These are phyloP conservation scores for Clavariopsis aquatica DNA, from an alignment of 495 filamentous ascomycete species.

Conservation along the genomic window DNA sequence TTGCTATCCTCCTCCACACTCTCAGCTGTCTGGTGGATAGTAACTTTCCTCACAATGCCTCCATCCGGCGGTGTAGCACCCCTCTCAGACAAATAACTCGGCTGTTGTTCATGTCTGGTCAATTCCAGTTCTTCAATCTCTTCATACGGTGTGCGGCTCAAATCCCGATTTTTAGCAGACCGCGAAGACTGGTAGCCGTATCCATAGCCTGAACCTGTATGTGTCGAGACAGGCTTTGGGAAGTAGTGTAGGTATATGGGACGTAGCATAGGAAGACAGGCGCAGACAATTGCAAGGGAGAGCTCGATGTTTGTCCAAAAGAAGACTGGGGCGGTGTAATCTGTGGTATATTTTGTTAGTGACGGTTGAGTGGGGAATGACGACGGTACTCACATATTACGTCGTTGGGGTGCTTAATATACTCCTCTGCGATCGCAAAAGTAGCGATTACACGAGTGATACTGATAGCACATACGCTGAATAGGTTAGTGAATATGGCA, in stretches of 20 bases:
- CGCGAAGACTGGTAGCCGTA: neutral
- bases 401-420: constrained; percentile 12
- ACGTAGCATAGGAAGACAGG: constrained; percentile 9
- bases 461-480: constrained; percentile 7
- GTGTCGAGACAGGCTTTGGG: neutral
- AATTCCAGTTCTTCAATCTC: constrained; percentile 15
- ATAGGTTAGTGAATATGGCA: neutral
- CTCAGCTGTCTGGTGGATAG: constrained; percentile 7
- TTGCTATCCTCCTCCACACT: neutral
- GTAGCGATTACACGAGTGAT: constrained; percentile 6
- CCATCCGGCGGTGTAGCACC: neutral
- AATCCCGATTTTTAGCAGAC: neutral
- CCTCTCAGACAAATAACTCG: neutral
- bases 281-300: constrained; percentile 9
- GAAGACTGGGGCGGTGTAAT: constrained; percentile 16
- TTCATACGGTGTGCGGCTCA: neutral
- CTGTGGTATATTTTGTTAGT: no score
- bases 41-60: constrained; percentile 1
- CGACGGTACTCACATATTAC: constrained; percentile 16
- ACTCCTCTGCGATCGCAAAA: constrained; percentile 2
- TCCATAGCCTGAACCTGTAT: constrained; percentile 1
- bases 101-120: neutral
- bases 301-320: constrained; percentile 20
- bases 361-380: neutral
- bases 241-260: constrained; percentile 2